A percentile compares a stretch with the other conserved stretches of the same genome.
These are phyloP conservation scores for Podospora comata DNA, from an alignment of 495 filamentous ascomycete species.

Conservation along the genomic window DNA sequence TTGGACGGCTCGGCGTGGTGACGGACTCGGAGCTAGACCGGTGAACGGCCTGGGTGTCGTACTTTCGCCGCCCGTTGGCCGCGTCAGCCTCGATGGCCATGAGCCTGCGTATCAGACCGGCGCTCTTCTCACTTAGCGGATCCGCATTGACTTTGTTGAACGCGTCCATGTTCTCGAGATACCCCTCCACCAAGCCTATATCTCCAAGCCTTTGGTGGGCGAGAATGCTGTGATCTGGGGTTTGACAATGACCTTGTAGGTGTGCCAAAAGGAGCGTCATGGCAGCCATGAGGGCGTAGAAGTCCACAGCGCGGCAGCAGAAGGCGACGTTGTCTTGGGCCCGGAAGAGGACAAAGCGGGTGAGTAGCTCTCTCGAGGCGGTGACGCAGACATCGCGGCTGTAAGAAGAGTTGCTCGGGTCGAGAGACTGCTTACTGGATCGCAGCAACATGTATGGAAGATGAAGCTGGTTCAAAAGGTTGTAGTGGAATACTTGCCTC, in stretches of 20 bases:
- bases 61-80: constrained; percentile 4
- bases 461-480: constrained; percentile 36
- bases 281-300: constrained; percentile 37
- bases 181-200: constrained; percentile 44
- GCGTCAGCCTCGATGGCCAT: constrained; percentile 29
- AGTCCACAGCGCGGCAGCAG: constrained; percentile 41
- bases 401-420: constrained; percentile 29
- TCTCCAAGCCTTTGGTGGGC: constrained; percentile 43
- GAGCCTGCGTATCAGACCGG: constrained; percentile 20
- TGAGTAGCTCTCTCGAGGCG: constrained; percentile 39
- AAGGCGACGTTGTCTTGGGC: constrained; percentile 19
- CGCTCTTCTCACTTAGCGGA: constrained; percentile 11
- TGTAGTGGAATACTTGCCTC: constrained; percentile 35
- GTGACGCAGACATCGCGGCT: constrained; percentile 37
- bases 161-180: constrained; percentile 37
- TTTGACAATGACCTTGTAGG: constrained; percentile 29
- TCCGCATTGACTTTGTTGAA: neutral
- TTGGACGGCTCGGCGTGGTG: neutral
- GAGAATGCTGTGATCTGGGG: constrained; percentile 30
- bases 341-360: constrained; percentile 39
- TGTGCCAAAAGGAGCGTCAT: constrained; percentile 37
- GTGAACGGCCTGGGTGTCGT: neutral
- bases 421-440: constrained; percentile 6
- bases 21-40: neutral
- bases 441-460: constrained; percentile 35